Base-by-base conservation (phyloP, 768 basidiomycete genomes). In the Neoboletus subvelutipes region DNA sequence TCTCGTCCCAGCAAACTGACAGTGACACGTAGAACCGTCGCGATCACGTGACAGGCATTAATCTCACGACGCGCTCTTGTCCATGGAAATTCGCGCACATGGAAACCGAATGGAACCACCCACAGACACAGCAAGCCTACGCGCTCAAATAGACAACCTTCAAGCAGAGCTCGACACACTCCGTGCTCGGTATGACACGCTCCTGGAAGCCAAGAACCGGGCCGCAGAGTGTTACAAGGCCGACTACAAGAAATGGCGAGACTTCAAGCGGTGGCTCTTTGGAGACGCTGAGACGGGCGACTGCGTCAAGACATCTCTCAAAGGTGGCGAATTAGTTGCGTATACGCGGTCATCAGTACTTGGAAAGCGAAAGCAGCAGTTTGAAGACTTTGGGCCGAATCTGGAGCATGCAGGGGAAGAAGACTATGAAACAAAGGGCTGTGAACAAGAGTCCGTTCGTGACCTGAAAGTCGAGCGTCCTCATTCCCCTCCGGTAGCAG, bases 241-340 rank as follows among this genome's bases (percentile, higher is more conserved):
- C 20, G 81, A 87, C 65, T 84, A 78, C 69, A 78, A 78, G 66
- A 80, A 76, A 55, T 87, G 83, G 82, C 70, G 70, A 42, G 64
- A 62, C 17, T 75, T 81, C 61, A 78, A 77, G 50, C 58, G 67
- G 29, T 83, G 77, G 78, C 60, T 81, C 5, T 74, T 74, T 46
- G 63, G 59, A 33, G 72, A 79, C 39, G 62, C 74, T 15, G 67
- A 64, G 18, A 57, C 67, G n/a, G 67, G 71, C 34, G 63, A 64
- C 4, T 64, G 73, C 12, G 61, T 69, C 39, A 69, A 63, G 42
- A 55, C 67, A 8, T 57, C 55, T 18, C 52, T 76, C 26, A 70
- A 68, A 10, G 57, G 54, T 9, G 67, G 64, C 28, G 71, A 78
- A 51, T 69, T 68, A 31, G 69, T 48, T 24, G 66, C 59, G n/a